Evolutionary conservation across 192 early-diverging fungal species (phyloP), one percentile per base, ranked within the genome.

Genomic region (Gamsiella multidivaricata): DNA sequence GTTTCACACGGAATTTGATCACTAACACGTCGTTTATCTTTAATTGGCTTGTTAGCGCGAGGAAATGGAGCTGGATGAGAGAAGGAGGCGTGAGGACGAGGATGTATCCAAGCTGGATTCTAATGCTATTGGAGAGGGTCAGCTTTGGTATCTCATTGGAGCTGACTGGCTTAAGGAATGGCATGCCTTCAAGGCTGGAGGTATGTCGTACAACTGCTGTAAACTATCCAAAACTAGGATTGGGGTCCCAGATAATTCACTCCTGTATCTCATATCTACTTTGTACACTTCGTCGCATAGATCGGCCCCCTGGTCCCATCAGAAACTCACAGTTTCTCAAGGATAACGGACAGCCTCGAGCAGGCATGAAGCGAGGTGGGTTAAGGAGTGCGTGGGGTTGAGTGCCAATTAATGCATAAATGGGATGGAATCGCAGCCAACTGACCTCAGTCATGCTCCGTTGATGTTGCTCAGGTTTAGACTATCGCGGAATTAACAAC

Each of bases 111-210:
- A 20, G 25, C 56, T 82, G 15, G 81, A 82, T 49, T 66, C 81
- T 1, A 82, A 60, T 33, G 39, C 26, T 25, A 82, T 82, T 41
- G 43, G 42, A 1, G 60, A 59, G 5, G 76, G 66, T 2, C 69
- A 82, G 61, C 71, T 70, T 42, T 82, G 81, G 81, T 82, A 69
- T 54, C 71, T 82, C n/a, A 80, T 82, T 37, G 64, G 81, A 31
- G 58, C 75, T 3, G 49, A 68, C 42, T 82, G 81, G 81, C 62
- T 82, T 2, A 57, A 61, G 42, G 71, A 65, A 34, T 82, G 81
- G 81, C 75, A 80, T 36, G 53, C 69, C 28, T 82, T 82, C 63
- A 82, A 82, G 46, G 51, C 56, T 10, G 81, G 81, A 69, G 81
- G 74, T 82, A 65, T 52, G 37, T n/a, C n/a, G n/a, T n/a, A n/a